Percentiles rank a stretch among this genome's conserved stretches.
phyloP scores from a whole-genome alignment of 306 rosid genomes.

The Prunus campanulata region DNA sequence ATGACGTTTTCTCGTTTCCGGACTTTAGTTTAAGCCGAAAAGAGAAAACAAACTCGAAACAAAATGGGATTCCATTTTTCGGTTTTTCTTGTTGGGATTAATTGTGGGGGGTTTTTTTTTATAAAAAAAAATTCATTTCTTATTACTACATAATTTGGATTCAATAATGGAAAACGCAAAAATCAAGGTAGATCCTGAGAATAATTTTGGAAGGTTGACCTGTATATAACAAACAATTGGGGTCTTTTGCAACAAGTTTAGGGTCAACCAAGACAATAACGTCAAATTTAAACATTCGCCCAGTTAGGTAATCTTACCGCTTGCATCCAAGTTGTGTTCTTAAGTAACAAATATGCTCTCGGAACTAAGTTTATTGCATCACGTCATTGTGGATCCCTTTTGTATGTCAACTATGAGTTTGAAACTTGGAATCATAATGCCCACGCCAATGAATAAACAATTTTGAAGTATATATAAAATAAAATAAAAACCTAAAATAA shows the following conservation, averaged over 20 bases:
- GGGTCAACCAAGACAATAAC: background rate
- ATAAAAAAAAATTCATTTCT: no score
- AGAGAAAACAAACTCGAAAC: background rate
- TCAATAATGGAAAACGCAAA: no score
- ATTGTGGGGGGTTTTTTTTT: background rate
- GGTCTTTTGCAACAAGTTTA: background rate
- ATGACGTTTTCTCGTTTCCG: background rate
- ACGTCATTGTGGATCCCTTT: background rate
- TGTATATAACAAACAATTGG: background rate
- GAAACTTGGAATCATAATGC: background rate
- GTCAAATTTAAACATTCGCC: background rate
- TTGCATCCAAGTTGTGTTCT: background rate
- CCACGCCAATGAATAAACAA: background rate
- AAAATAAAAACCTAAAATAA: background rate
- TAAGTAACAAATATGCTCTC: background rate
- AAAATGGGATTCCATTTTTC: background rate
- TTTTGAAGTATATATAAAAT: background rate
- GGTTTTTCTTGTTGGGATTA: background rate
- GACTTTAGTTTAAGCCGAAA: background rate
- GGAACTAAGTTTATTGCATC: background rate
- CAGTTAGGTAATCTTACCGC: no score
- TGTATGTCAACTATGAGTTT: background rate
- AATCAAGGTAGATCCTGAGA: no score
- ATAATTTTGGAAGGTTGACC: background rate
- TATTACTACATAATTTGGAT: no score